Evolutionary conservation across 768 basidiomycete genomes (phyloP), one percentile per base, ranked within the genome.

Genomic region (Mycena chlorophos): DNA sequence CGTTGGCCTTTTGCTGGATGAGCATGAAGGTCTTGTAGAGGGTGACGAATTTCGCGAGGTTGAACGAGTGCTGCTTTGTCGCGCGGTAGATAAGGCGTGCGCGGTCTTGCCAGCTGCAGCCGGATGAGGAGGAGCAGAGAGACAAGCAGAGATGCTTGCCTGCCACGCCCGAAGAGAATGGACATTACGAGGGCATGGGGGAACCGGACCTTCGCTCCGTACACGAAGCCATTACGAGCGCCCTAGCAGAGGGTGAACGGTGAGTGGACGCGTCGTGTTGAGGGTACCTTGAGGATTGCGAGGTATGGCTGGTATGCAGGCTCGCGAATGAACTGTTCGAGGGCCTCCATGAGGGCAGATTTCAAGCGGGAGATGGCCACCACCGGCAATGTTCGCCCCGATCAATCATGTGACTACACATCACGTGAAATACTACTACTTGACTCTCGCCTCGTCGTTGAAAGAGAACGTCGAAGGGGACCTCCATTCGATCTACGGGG

Each of bases 151-250:
- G 51, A 57, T 4, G 83, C 92, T 70, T 63, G 97, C 93, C 90
- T 84, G 75, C 94, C 94, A 46, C 88, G 82, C 28, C 94, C 93
- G 66, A 98, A 98, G 38, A 98, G 77, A 57, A 97, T 82, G 22
- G 94, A 89, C 95, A 98, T 98, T 48, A 98, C 88, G 26, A 98
- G 76, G 1, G 96, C 96, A 80, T 98, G 96, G 34, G 96, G 96
- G 65, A 96, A 95, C 39, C 94, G 78, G 59, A 96, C 88, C 73
- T 94, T 93, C 63, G 88, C 89, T 31, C 92, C 92, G 63, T 94
- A 94, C 8, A 94, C 89, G 56, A 93, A 82, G 4, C 93, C 93
- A 67, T 94, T 94, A 38, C 92, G 82, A 28, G 93, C 91, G 40
- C 97, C 96, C 70, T 61, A 25, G 31, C 19, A 20, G n/a, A 46